A percentile compares a stretch with the other conserved stretches of the same genome.
Evolutionary conservation across 495 filamentous ascomycete species (phyloP).

Genomic region (Penicillium simplicissimum): DNA sequence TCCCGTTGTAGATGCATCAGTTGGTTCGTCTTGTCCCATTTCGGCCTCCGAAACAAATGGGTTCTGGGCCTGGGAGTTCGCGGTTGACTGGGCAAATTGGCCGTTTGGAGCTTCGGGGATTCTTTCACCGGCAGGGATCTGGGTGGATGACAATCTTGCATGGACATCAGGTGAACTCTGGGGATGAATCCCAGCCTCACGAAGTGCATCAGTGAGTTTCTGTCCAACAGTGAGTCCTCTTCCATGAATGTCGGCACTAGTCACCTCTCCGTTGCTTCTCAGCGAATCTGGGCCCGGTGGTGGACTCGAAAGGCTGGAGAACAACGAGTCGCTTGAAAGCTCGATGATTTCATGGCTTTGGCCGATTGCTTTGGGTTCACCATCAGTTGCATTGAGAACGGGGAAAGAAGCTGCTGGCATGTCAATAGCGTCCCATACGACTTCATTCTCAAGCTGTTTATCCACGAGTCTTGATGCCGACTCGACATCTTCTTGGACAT

Average conservation of each 20-base stretch:
- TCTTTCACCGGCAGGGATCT: not conserved
- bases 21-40: not conserved
- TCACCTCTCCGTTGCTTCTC: not conserved
- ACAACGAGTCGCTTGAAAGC: conserved; percentile 14
- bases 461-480: not conserved
- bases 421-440: not conserved
- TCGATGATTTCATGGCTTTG: conserved; percentile 5
- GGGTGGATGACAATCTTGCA: not conserved
- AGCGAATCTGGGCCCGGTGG: not conserved
- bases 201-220: conserved; percentile 33
- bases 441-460: not conserved
- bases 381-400: not conserved
- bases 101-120: not conserved
- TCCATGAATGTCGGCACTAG: conserved; percentile 9
- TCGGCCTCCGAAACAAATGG: not conserved
- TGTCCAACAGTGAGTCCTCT: conserved; percentile 31
- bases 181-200: conserved; percentile 4
- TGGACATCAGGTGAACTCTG: not conserved
- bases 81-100: not conserved
- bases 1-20: not conserved
- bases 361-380: not conserved
- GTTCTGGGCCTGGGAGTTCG: not conserved
- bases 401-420: not conserved
- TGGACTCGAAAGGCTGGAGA: not conserved
- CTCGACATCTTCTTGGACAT: not conserved